phyloP scores from a whole-genome alignment of 2,329 filamentous ascomycete genomes.

The Botrytis sinoallii region DNA sequence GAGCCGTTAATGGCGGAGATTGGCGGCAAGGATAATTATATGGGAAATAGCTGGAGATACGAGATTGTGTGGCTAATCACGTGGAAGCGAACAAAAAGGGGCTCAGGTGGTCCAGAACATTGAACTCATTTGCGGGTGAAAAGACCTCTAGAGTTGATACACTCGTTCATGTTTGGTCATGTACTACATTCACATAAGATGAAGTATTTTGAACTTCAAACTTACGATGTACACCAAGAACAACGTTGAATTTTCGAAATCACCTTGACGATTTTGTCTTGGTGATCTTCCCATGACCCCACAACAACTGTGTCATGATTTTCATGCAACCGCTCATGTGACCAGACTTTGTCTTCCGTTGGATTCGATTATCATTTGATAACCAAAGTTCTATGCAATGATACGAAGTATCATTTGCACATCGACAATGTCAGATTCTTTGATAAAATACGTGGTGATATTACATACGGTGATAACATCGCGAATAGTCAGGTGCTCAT shows the following conservation, averaged over 20 bases:
- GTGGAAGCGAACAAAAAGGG: neutral
- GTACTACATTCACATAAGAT: neutral
- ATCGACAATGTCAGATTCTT: neutral
- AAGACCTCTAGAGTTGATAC: neutral
- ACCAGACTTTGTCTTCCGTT: neutral
- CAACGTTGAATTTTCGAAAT: neutral
- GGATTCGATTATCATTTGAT: neutral
- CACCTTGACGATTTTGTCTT: neutral
- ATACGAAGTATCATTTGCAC: neutral
- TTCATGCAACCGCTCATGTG: neutral
- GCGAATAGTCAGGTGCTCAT: neutral
- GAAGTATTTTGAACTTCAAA: neutral
- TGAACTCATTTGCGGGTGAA: neutral
- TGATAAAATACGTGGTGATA: neutral
- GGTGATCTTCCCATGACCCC: neutral
- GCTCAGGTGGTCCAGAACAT: neutral
- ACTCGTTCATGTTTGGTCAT: neutral
- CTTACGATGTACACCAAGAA: neutral
- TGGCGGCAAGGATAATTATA: neutral
- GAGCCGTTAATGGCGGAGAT: neutral
- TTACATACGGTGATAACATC: neutral
- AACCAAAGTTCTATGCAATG: neutral
- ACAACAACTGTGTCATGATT: neutral
- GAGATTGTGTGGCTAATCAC: neutral
- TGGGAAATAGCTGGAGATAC: neutral